Percentiles rank a stretch among this genome's conserved stretches.
phyloP scores from a whole-genome alignment of 2,329 filamentous ascomycete species.

The Claviceps pazoutovae region DNA sequence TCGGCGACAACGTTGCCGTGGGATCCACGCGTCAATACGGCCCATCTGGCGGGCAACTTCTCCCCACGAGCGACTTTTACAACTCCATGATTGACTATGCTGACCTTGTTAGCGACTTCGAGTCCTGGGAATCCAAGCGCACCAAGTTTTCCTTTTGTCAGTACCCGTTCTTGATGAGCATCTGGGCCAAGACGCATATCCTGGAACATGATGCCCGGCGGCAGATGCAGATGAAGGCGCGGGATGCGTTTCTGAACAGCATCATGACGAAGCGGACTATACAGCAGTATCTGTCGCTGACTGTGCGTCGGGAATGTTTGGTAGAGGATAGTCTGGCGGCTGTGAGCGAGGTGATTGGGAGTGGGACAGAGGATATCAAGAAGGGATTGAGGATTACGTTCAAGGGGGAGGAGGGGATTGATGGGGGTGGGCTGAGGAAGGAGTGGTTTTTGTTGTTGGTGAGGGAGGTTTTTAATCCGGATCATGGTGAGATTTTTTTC shows the following conservation, averaged over 20 bases:
- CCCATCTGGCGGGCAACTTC: constrained; percentile 43
- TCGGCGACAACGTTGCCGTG: constrained; percentile 8
- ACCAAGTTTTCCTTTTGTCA: constrained; percentile 79
- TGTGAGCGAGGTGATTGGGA: constrained; percentile 73
- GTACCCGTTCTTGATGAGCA: constrained; percentile 81
- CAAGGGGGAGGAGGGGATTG: constrained; percentile 76
- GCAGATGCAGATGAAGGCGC: constrained; percentile 79
- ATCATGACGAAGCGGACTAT: constrained; percentile 62
- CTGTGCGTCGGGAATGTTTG: constrained; percentile 69
- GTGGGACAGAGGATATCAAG: constrained; percentile 73
- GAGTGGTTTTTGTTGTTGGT: constrained; percentile 89
- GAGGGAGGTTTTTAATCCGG: constrained; percentile 79
- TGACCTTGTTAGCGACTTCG: constrained; percentile 77
- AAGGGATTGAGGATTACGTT: constrained; percentile 81
- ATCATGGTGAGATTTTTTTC: constrained; percentile 51
- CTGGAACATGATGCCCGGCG: constrained; percentile 76
- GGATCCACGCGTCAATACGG: constrained; percentile 12
- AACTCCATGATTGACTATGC: constrained; percentile 73
- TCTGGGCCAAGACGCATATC: constrained; percentile 84
- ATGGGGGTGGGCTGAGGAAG: constrained; percentile 78
- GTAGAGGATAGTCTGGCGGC: constrained; percentile 77
- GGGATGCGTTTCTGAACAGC: constrained; percentile 83
- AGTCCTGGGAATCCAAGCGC: constrained; percentile 66
- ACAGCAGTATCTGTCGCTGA: constrained; percentile 65
- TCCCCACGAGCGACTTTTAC: constrained; percentile 78